Conservation (phyloP, 257 asterid genomes). For the Solanum habrochaites region DNA sequence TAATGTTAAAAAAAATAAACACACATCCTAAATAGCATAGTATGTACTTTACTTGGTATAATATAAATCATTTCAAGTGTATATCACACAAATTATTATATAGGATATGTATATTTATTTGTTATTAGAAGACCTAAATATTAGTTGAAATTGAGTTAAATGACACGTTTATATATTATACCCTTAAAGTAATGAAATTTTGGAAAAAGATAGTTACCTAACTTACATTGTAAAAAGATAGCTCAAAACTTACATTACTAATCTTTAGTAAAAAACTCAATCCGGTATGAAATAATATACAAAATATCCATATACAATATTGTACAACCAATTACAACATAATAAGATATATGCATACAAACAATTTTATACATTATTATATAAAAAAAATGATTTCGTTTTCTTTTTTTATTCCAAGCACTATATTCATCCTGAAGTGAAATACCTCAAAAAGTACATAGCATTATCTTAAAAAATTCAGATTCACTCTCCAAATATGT, state of each 20-base stretch:
- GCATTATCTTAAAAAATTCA: too few relatives aligned
- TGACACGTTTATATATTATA: too few relatives aligned
- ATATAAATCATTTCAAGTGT: background rate
- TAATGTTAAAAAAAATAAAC: rapidly evolving
- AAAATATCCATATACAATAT: too few relatives aligned
- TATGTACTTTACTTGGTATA: background rate
- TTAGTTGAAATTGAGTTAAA: too few relatives aligned
- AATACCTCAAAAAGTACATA: background rate
- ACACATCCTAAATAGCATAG: too few relatives aligned
- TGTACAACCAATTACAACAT: background rate
- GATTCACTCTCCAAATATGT: too few relatives aligned
- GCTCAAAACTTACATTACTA: background rate
- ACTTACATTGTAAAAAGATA: background rate
- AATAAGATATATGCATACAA: background rate
- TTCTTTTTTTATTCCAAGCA: too few relatives aligned
- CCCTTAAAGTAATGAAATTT: too few relatives aligned
- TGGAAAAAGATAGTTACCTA: background rate
- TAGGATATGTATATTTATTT: background rate
- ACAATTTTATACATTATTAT: too few relatives aligned
- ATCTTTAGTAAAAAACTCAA: background rate
- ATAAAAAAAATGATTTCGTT: too few relatives aligned
- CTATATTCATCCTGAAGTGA: background rate
- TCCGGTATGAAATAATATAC: background rate
- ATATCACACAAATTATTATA: too few relatives aligned
- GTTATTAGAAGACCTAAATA: too few relatives aligned